Base-by-base conservation (phyloP, 1,284 basidiomycete species). In the Cutaneotrichosporon mucoides region DNA sequence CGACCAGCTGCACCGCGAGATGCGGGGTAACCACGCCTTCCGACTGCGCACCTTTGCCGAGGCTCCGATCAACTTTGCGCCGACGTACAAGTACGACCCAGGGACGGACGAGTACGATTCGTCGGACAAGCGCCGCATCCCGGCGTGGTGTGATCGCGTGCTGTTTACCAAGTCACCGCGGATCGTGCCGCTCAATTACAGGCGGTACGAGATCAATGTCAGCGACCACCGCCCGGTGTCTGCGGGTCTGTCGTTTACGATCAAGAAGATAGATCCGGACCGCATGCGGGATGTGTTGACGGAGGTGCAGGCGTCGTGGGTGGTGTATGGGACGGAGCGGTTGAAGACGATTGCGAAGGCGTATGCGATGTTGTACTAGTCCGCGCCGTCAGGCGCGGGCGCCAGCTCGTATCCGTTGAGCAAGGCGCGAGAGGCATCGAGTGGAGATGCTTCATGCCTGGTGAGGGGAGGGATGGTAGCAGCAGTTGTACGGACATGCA, bases 81-180 rank as follows among this genome's bases (percentile, higher is more conserved):
- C 94, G 12, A 99, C 95, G 15, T 99, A 98, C 85, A 98, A 98
- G 79, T 98, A 96, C 78, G 90, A 97, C 73, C 85, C 84, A 1
- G 80, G 84, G 4, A 86, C 89, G 6, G 76, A 84, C 70, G 84
- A 86, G 61, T 99, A 90, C 72, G 95, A 99, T 73, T 82, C 87
- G 2, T 90, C 88, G 2, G 90, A 92, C 72, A 98, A 98, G 76
- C 83, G 84, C 24, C 85, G 95, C 0, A 83, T 87, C 7, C 95
- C 94, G 0, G 92, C 94, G 0, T 98, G 94, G 92, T 99, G 95
- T 77, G 95, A 99, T 76, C 86, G 95, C 6, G 85, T 98, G 24
- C 79, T 98, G 43, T 96, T 88, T 85, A 69, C 61, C 10, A 84
- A 86, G n/a, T 82, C 85, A 40, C 80, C 82, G 5, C 80, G 87